A percentile compares a stretch with the other conserved stretches of the same genome.
phyloP scores from a whole-genome alignment of 106 monocot genomes.

The Acanthochlamys bracteata region DNA sequence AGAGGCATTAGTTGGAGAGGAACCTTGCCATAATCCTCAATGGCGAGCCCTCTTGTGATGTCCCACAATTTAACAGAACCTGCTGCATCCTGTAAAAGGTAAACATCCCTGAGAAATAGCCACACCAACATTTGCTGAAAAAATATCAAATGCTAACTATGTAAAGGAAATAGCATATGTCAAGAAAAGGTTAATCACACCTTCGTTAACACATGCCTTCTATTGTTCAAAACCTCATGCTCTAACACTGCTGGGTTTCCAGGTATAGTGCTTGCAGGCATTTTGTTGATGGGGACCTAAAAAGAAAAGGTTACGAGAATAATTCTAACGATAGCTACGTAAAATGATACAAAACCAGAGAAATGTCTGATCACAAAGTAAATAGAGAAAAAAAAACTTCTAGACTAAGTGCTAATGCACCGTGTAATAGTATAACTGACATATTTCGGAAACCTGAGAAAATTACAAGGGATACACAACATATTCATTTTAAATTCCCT shows the following conservation, averaged over 20 bases:
- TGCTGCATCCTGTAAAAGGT: constrained; percentile 55
- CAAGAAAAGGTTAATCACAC: constrained; percentile 45
- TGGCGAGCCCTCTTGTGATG: constrained; percentile 71
- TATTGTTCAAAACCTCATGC: constrained; percentile 95
- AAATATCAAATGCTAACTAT: neutral
- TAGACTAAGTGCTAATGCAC: no score
- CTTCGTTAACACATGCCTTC: constrained; percentile 95
- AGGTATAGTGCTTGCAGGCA: constrained; percentile 62
- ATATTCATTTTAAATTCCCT: no score
- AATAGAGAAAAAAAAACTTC: no score
- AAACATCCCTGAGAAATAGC: neutral
- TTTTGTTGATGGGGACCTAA: constrained; percentile 80
- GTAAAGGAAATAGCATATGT: neutral
- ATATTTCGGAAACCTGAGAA: no score
- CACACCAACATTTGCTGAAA: neutral
- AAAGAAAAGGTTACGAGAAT: constrained; percentile 5
- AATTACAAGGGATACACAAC: no score
- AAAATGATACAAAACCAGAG: no score
- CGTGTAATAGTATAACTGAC: no score
- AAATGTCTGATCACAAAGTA: no score
- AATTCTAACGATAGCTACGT: no score
- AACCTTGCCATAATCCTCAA: constrained; percentile 95
- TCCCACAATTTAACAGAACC: constrained; percentile 95
- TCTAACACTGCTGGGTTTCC: constrained; percentile 80
- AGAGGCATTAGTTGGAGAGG: neutral